Evolutionary conservation across 495 filamentous ascomycete genomes (phyloP).

Genomic region (Collariella sp.): DNA sequence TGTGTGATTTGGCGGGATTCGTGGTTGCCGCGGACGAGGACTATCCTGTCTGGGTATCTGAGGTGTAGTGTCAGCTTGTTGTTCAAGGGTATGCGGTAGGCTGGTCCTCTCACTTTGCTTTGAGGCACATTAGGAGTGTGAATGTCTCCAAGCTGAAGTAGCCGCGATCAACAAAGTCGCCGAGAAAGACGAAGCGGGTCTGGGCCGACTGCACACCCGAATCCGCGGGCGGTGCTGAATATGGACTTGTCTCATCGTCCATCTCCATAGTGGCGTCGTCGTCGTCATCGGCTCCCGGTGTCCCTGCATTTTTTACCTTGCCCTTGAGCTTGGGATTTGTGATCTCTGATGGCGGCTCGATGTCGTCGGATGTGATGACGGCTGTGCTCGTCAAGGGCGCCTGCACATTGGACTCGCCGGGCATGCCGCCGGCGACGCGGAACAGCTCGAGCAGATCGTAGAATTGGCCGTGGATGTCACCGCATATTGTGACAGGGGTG

Average conservation of each 20-base stretch:
- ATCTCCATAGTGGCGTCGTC: conserved; percentile 41
- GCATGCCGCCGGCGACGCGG: conserved; percentile 91
- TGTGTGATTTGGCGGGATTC: conserved; percentile 97
- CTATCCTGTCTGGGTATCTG: conserved; percentile 91
- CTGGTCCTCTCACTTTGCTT: conserved; percentile 62
- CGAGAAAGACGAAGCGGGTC: conserved; percentile 90
- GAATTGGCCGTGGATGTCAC: conserved; percentile 98
- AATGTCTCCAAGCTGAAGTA: conserved; percentile 98
- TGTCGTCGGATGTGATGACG: conserved; percentile 72
- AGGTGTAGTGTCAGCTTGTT: conserved; percentile 18
- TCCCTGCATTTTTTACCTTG: conserved; percentile 56
- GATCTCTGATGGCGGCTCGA: conserved; percentile 79
- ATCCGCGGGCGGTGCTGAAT: conserved; percentile 36
- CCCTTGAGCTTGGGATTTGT: conserved; percentile 74
- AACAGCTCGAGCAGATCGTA: conserved; percentile 97
- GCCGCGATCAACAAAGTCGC: conserved; percentile 94
- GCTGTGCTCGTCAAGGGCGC: conserved; percentile 53
- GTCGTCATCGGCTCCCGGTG: conserved; percentile 35
- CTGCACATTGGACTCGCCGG: conserved; percentile 61
- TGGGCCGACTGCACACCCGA: conserved; percentile 50
- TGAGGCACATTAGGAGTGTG: conserved; percentile 88
- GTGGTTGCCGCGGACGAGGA: conserved; percentile 93
- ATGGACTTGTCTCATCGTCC: conserved; percentile 23
- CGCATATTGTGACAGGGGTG: conserved; percentile 95
- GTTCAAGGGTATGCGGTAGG: not conserved